Evolutionary conservation across 208 protist genomes (phyloP).

Genomic region (Leishmania lainsoni): DNA sequence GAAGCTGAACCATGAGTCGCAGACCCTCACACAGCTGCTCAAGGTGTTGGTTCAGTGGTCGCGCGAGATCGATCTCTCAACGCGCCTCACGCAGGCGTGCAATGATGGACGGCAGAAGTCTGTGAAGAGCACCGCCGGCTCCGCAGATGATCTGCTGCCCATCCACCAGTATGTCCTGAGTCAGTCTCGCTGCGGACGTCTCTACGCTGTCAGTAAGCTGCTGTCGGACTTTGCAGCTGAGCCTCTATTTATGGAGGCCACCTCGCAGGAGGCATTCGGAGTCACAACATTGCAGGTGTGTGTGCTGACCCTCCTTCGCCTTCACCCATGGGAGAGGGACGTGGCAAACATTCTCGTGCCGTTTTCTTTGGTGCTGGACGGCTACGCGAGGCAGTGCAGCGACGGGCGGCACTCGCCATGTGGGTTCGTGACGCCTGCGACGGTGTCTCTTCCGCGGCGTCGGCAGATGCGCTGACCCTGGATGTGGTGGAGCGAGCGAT

Average conservation of each 20-base stretch:
- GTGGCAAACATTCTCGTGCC: constrained; percentile 51
- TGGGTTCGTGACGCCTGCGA: constrained; percentile 6
- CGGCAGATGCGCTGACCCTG: not conserved
- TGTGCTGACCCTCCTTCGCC: constrained; percentile 46
- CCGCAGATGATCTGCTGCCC: constrained; percentile 85
- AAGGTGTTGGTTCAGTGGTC: constrained; percentile 76
- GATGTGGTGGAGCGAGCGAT: constrained; percentile 19
- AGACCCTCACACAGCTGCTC: constrained; percentile 67
- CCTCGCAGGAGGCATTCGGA: constrained; percentile 77
- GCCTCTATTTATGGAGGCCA: constrained; percentile 70
- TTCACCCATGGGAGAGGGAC: constrained; percentile 71
- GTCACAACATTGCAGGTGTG: constrained; percentile 85
- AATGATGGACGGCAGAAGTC: constrained; percentile 21
- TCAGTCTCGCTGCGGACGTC: constrained; percentile 42
- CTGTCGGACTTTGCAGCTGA: constrained; percentile 71
- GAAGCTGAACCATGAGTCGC: constrained; percentile 45
- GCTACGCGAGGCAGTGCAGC: constrained; percentile 14
- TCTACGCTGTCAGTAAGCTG: constrained; percentile 69
- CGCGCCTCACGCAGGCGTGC: constrained; percentile 57
- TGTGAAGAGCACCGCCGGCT: constrained; percentile 32
- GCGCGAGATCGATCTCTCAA: constrained; percentile 79
- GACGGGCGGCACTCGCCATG: not conserved
- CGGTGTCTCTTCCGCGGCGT: too few relatives aligned
- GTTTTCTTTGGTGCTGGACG: constrained; percentile 13
- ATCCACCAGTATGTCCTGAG: constrained; percentile 89